These are phyloP conservation scores for Metschnikowia similis DNA, from an alignment of 805 yeast genomes.

Conservation along the genomic window DNA sequence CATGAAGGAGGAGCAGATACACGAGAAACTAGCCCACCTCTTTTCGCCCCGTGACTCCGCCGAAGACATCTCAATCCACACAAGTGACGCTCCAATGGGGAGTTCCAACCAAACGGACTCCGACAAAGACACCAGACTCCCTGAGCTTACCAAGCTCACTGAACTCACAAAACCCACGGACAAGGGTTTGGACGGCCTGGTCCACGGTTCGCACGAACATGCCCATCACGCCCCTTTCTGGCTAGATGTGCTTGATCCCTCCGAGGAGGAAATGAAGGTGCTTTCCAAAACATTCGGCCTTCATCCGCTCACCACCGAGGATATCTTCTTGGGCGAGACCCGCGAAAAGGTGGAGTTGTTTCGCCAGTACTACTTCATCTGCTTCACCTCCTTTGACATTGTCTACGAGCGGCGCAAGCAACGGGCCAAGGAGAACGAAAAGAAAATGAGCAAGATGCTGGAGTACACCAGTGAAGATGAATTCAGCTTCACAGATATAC, in stretches of 20 bases:
- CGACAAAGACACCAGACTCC: background rate
- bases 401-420: slow-evolving; percentile 65
- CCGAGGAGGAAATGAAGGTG: slow-evolving; percentile 95
- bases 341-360: slow-evolving; percentile 94
- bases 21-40: slow-evolving; percentile 6
- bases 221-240: slow-evolving; percentile 46
- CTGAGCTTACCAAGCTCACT: background rate
- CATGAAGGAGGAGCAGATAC: slow-evolving; percentile 11
- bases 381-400: slow-evolving; percentile 64
- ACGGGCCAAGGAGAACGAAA: slow-evolving; percentile 44
- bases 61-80: slow-evolving; percentile 1
- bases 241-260: slow-evolving; percentile 89
- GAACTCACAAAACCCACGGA: background rate
- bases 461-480: slow-evolving; percentile 19
- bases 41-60: slow-evolving; percentile 6
- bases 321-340: slow-evolving; percentile 87
- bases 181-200: background rate
- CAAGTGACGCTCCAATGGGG: background rate
- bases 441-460: slow-evolving; percentile 33
- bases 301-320: slow-evolving; percentile 95
- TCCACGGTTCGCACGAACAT: background rate
- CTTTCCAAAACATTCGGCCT: slow-evolving; percentile 86
- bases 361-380: slow-evolving; percentile 84
- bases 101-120: background rate
- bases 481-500: slow-evolving; percentile 1